phyloP scores from a whole-genome alignment of 2,329 filamentous ascomycete species.

The Monilinia laxa region DNA sequence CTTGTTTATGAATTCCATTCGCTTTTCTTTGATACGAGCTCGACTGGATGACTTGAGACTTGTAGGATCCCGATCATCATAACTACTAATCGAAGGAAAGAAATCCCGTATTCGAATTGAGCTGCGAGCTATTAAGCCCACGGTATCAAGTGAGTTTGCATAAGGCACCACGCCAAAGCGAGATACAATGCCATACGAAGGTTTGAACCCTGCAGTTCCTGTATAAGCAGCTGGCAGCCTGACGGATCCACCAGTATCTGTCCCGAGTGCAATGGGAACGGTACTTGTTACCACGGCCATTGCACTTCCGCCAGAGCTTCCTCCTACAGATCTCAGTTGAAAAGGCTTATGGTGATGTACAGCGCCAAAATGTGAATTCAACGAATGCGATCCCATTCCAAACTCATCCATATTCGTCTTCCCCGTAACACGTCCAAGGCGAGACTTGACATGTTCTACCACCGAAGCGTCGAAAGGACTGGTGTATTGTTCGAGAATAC shows the following conservation, averaged over 20 bases:
- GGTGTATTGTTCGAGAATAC: constrained; percentile 65
- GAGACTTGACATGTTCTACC: constrained; percentile 62
- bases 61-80: constrained; percentile 49
- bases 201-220: constrained; percentile 68
- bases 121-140: constrained; percentile 58
- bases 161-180: constrained; percentile 71
- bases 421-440: constrained; percentile 62
- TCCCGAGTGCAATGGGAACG: constrained; percentile 70
- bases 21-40: constrained; percentile 24
- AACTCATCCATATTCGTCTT: constrained; percentile 97
- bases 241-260: constrained; percentile 78
- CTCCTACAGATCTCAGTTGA: constrained; percentile 63
- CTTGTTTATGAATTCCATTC: constrained; percentile 9
- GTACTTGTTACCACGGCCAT: constrained; percentile 69
- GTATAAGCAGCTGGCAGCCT: constrained; percentile 71
- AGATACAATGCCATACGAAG: constrained; percentile 67
- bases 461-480: constrained; percentile 85
- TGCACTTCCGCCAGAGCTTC: constrained; percentile 92
- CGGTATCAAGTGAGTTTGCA: constrained; percentile 72
- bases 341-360: constrained; percentile 45
- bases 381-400: constrained; percentile 86
- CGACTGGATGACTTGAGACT: constrained; percentile 51
- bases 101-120: constrained; percentile 42
- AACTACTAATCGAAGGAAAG: constrained; percentile 27
- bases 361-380: constrained; percentile 64